Base-by-base conservation (phyloP, 192 early-diverging fungal species). In the Entomortierella parvispora region DNA sequence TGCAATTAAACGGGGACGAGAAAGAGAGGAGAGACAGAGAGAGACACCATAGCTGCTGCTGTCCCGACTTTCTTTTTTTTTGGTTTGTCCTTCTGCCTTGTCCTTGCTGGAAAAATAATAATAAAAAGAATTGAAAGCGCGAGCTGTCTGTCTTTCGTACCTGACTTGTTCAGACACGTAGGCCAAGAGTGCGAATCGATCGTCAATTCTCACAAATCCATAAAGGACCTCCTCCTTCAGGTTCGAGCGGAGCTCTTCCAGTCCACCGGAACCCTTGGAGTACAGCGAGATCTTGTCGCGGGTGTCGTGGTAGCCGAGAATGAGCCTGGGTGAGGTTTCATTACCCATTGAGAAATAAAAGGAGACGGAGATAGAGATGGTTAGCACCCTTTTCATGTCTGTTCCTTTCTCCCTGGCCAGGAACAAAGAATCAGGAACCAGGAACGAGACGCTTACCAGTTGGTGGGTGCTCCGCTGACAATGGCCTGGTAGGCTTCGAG, bases 131-230 rank as follows among this genome's bases (percentile, higher is more conserved):
- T 40, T 40, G 12, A 34, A 7, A 2, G 12, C 9, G 3, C 53
- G n/a, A n/a, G n/a, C n/a, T n/a, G n/a, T n/a, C n/a, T n/a, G n/a
- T 26, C 17, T 53, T 4, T 9, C 48, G 46, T 80, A 87, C 83
- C 87, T 86, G 68, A 86, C 87, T 81, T 84, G 81, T 42, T 90
- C 85, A n/a, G 84, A 83, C 14, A 90, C 84, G 72, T 87, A 87
- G 26, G 82, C 81, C 33, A 90, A 67, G 1, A 88, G 54, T 11
- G 85, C 71, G 68, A 81, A 87, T 47, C 79, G 62, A 54, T 85
- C 83, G n/a, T 90, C 87, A 31, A 87, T 72, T 29, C 88, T 71
- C 14, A 87, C 74, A 58, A 88, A 85, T 1, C 87, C 87, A 68
- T 81, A 90, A 2, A 88, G 69, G 15, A 90, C 85, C 55, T 90